These are phyloP conservation scores for Cordyceps cicadae DNA, from an alignment of 2,329 filamentous ascomycete species.

Conservation along the genomic window DNA sequence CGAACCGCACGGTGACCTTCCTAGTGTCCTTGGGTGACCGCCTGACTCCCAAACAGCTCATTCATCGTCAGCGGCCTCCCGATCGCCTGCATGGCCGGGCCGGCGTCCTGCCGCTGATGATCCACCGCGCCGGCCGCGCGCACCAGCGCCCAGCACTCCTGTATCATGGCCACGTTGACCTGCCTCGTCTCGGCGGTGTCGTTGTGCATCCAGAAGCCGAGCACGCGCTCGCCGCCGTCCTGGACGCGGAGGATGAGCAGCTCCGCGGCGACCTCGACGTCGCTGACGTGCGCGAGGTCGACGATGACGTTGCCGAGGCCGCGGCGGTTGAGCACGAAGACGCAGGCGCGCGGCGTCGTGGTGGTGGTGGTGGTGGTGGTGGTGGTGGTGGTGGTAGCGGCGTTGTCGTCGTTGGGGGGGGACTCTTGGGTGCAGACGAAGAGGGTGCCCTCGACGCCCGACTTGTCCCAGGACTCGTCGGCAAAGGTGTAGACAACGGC, in stretches of 20 bases:
- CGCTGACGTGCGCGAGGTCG: conserved; percentile 50
- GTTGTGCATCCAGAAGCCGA: conserved; percentile 50
- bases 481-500: conserved; percentile 77
- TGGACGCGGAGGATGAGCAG: conserved; percentile 42
- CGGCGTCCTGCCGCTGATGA: conserved; percentile 25
- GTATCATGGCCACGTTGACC: conserved; percentile 33
- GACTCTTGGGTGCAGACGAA: conserved; percentile 68
- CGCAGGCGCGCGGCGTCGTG: conserved; percentile 37
- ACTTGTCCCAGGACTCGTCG: conserved; percentile 71
- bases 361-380: too few species aligned
- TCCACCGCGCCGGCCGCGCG: conserved; percentile 21
- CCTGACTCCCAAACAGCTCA: conserved; percentile 35
- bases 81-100: conserved; percentile 36
- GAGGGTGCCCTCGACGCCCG: conserved; percentile 74
- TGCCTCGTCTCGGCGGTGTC: conserved; percentile 37
- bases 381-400: too few species aligned
- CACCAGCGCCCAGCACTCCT: conserved; percentile 34
- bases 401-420: too few species aligned
- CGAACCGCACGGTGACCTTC: too few species aligned
- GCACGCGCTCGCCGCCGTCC: conserved; percentile 30
- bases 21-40: conserved; percentile 13
- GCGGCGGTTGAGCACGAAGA: conserved; percentile 66
- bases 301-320: conserved; percentile 63
- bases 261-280: conserved; percentile 55
- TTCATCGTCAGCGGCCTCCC: conserved; percentile 36